phyloP scores from a whole-genome alignment of 805 yeast genomes.

The Pichia heedii region DNA sequence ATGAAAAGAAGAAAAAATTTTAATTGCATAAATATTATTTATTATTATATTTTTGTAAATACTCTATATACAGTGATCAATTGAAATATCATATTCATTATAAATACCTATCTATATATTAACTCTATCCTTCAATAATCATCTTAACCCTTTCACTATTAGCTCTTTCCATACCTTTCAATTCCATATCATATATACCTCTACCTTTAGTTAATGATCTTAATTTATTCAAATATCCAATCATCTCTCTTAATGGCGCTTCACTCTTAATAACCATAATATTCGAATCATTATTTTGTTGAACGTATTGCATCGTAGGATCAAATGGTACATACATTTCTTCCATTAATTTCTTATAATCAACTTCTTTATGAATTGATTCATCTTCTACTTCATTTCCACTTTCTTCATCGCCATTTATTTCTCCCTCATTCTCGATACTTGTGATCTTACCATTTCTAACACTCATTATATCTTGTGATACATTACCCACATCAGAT shows the following conservation, averaged over 20 bases:
- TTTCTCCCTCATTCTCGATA: slow-evolving; percentile 51
- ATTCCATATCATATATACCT: slow-evolving; percentile 74
- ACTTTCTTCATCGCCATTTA: slow-evolving; percentile 21
- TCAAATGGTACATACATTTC: slow-evolving; percentile 69
- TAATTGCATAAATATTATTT: not conserved
- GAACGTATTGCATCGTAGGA: slow-evolving; percentile 39
- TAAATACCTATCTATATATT: too few relatives aligned
- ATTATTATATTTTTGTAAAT: not conserved
- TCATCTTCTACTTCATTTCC: slow-evolving; percentile 25
- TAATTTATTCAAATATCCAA: slow-evolving; percentile 72
- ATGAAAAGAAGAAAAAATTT: slow-evolving; percentile 77
- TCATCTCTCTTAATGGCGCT: slow-evolving; percentile 83
- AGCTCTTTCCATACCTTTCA: slow-evolving; percentile 63
- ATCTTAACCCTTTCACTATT: slow-evolving; percentile 39
- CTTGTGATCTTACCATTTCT: slow-evolving; percentile 68
- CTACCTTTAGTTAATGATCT: slow-evolving; percentile 86
- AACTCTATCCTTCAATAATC: slow-evolving; percentile 20
- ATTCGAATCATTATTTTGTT: slow-evolving; percentile 18
- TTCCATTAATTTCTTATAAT: slow-evolving; percentile 51
- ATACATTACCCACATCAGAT: slow-evolving; percentile 69
- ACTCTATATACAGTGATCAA: not conserved
- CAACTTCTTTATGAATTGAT: slow-evolving; percentile 22
- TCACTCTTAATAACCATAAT: slow-evolving; percentile 62
- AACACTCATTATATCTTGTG: slow-evolving; percentile 73
- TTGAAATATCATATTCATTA: not conserved